Evolutionary conservation across 2,329 filamentous ascomycete species (phyloP).

Genomic region (Talaromyces sp.): DNA sequence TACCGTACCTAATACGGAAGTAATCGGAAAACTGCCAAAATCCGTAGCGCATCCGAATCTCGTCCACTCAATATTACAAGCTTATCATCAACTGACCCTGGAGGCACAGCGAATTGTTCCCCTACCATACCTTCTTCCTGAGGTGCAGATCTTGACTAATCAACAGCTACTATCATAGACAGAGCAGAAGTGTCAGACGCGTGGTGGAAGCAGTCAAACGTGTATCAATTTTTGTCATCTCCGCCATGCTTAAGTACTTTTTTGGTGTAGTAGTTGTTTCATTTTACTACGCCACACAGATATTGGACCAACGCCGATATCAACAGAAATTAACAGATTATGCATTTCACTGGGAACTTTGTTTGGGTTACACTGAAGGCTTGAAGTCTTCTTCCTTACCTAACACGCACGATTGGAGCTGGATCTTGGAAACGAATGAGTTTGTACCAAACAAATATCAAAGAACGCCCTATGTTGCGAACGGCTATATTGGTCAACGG

Average conservation of each 20-base stretch:
- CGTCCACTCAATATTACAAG: background rate
- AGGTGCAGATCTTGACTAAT: background rate
- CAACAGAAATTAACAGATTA: background rate
- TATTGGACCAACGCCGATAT: background rate
- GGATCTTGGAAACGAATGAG: conserved; percentile 13
- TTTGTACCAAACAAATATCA: conserved; percentile 18
- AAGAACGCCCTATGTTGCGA: conserved; percentile 15
- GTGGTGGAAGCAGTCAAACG: background rate
- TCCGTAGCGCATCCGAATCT: background rate
- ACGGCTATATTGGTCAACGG: conserved; percentile 18
- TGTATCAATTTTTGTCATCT: background rate
- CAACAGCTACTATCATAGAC: background rate
- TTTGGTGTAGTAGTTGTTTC: background rate
- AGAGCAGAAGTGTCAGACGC: background rate
- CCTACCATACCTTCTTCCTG: background rate
- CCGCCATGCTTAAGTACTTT: background rate
- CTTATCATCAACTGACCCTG: background rate
- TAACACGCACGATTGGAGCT: background rate
- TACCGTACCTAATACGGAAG: background rate
- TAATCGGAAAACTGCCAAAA: background rate
- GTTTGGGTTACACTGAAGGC: background rate
- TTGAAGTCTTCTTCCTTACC: background rate
- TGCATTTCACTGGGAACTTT: background rate
- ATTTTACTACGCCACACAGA: background rate
- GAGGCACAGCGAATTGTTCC: background rate